phyloP scores from a whole-genome alignment of 441 rosid species.

The Flueggea neowawraea region DNA sequence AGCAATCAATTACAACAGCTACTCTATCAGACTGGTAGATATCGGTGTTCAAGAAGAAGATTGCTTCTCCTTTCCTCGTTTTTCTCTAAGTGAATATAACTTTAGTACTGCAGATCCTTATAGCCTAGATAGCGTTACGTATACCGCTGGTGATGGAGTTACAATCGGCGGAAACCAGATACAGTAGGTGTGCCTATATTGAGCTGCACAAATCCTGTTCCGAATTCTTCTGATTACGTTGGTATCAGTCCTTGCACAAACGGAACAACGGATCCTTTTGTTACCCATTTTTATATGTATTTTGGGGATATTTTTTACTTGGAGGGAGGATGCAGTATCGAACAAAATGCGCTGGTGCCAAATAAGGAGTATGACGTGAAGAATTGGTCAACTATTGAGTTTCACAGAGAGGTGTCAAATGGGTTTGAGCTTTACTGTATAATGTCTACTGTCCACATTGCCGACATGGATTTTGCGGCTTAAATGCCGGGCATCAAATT shows the following conservation, averaged over 20 bases:
- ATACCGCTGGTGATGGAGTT: accelerated
- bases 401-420: neutral
- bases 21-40: slow-evolving; percentile 4
- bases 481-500: too few species aligned
- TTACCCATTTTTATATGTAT: too few species aligned
- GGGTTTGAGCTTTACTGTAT: slow-evolving; percentile 21
- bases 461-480: neutral
- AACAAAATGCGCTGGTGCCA: neutral
- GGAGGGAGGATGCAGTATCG: slow-evolving; percentile 1
- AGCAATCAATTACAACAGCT: slow-evolving; percentile 3
- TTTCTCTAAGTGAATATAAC: neutral
- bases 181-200: neutral
- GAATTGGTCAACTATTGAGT: neutral
- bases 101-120: slow-evolving; percentile 5
- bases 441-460: neutral
- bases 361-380: too few species aligned
- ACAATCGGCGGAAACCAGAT: too few species aligned
- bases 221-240: too few species aligned
- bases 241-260: too few species aligned
- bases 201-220: neutral
- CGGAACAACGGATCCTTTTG: too few species aligned
- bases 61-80: slow-evolving; percentile 13
- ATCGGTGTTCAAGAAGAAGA: neutral
- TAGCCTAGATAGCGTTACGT: neutral
- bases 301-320: too few species aligned